Base-by-base conservation (phyloP, 495 filamentous ascomycete species). In the Lasiosphaeria ovina region DNA sequence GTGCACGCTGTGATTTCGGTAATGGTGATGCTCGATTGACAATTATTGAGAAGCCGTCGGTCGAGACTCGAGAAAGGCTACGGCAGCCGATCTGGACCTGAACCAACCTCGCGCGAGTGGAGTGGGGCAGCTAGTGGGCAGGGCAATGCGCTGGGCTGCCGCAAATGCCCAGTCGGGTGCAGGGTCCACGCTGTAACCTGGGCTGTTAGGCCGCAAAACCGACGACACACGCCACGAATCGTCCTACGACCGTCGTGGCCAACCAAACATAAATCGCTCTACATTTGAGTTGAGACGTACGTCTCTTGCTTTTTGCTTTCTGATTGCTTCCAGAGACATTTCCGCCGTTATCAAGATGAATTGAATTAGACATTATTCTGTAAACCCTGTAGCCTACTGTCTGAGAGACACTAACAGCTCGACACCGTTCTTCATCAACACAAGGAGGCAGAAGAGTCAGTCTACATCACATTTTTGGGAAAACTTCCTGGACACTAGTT, bases 401-500 rank as follows among this genome's bases (percentile, higher is more conserved):
- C 24, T 2, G 24, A 2, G 1, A 24, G 24, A 24, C 24, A 24
- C 24, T 24, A 24, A 24, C 24, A 24, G 24, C 24, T 24, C 24
- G 24, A 24, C 24, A 24, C 24, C 24, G 24, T 24, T 24, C 8
- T 42, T 14, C 38, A 47, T 14, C 44, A 47, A 4, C 44, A 47
- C 12, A 9, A 47, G 16, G 5, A 47, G 44, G 12, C 44, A 47
- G 12, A 47, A 11, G 62, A 44, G 69, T 73, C 67, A 66, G 71
- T 71, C 71, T 74, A 72, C 60, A 55, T 67, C 58, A 63, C 68
- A 71, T 74, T 71, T 69, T 72, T 59, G 55, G 58, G 65, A 72
- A 63, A 32, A 24, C 44, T 44, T 57, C 33, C 60, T 72, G 63
- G 61, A 67, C 59, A 62, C 69, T 72, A 71, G 63, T 60, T 68